These are phyloP conservation scores for Aspergillus phoenicis DNA, from an alignment of 2,329 filamentous ascomycete species.

Conservation along the genomic window DNA sequence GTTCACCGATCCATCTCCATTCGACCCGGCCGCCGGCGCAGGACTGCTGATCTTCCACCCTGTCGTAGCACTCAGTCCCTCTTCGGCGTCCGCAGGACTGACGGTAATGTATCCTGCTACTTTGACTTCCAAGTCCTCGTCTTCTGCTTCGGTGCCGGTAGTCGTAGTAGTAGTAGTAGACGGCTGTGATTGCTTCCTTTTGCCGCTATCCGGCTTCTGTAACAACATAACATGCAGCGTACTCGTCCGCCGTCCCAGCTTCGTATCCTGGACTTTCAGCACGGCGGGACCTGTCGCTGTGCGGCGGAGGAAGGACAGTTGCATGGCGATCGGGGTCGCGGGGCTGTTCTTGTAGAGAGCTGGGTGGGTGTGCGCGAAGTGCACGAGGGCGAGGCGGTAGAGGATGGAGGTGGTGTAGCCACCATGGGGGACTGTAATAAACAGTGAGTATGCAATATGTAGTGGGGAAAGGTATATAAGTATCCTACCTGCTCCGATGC, in stretches of 20 bases:
- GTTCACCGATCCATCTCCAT: slow-evolving; percentile 35
- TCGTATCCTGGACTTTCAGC: slow-evolving; percentile 64
- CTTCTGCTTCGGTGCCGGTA: no score
- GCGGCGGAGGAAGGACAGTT: slow-evolving; percentile 67
- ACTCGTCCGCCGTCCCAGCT: slow-evolving; percentile 65
- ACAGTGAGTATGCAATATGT: not conserved
- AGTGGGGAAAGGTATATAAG: not conserved
- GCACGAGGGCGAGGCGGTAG: slow-evolving; percentile 59
- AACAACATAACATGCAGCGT: slow-evolving; percentile 63
- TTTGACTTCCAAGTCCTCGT: slow-evolving; percentile 54
- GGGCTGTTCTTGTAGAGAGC: slow-evolving; percentile 47
- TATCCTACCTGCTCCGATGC: slow-evolving; percentile 62
- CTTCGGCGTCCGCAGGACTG: slow-evolving; percentile 61
- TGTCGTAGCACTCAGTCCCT: slow-evolving; percentile 60
- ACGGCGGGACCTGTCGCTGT: slow-evolving; percentile 60
- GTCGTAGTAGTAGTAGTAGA: no score
- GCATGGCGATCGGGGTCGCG: slow-evolving; percentile 65
- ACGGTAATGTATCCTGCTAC: slow-evolving; percentile 68
- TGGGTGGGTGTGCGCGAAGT: slow-evolving; percentile 62
- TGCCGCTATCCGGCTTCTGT: slow-evolving; percentile 32
- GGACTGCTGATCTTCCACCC: slow-evolving; percentile 55
- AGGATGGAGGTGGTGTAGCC: slow-evolving; percentile 68
- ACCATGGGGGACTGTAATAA: slow-evolving; percentile 66
- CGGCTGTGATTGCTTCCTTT: no score
- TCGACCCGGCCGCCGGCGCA: slow-evolving; percentile 39